phyloP scores from a whole-genome alignment of 345 rosid genomes.

The Cardamine chenopodiifolia region DNA sequence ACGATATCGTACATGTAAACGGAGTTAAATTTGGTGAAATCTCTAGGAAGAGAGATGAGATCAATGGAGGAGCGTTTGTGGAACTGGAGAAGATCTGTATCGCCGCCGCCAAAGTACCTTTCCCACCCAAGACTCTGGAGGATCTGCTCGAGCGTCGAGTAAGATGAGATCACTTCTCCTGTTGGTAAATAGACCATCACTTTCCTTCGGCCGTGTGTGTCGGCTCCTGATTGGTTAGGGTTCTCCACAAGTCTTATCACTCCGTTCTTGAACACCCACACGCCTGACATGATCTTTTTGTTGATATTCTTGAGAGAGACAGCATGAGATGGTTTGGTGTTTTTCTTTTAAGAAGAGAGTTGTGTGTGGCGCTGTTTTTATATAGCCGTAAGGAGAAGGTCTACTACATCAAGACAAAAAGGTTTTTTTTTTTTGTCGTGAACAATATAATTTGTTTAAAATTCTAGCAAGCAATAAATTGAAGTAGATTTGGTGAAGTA shows the following conservation, averaged over 20 bases:
- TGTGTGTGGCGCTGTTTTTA: constrained; percentile 28
- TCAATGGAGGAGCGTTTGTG: constrained; percentile 76
- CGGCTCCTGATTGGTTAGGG: constrained; percentile 46
- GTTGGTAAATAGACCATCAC: constrained; percentile 67
- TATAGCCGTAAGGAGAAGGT: constrained; percentile 25
- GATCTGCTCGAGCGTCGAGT: constrained; percentile 62
- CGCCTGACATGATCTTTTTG: constrained; percentile 62
- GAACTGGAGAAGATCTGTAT: constrained; percentile 65
- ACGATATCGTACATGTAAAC: constrained; percentile 85
- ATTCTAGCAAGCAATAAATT: not conserved
- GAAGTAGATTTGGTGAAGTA: not conserved
- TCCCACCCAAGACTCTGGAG: constrained; percentile 77
- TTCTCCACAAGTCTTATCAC: constrained; percentile 64
- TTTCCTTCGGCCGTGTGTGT: constrained; percentile 43
- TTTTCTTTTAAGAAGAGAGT: not conserved
- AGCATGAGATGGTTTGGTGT: not conserved
- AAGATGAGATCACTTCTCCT: constrained; percentile 61
- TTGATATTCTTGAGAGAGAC: not conserved
- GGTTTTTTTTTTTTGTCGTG: not conserved
- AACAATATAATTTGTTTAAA: not conserved
- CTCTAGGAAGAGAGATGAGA: constrained; percentile 78
- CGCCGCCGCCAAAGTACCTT: constrained; percentile 59
- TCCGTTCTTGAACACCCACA: constrained; percentile 68
- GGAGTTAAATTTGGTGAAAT: constrained; percentile 70
- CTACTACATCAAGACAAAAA: constrained; percentile 17